A percentile compares a stretch with the other conserved stretches of the same genome.
Conservation (phyloP, 2,329 filamentous ascomycete species). For the Clonostachys rhizophaga region DNA sequence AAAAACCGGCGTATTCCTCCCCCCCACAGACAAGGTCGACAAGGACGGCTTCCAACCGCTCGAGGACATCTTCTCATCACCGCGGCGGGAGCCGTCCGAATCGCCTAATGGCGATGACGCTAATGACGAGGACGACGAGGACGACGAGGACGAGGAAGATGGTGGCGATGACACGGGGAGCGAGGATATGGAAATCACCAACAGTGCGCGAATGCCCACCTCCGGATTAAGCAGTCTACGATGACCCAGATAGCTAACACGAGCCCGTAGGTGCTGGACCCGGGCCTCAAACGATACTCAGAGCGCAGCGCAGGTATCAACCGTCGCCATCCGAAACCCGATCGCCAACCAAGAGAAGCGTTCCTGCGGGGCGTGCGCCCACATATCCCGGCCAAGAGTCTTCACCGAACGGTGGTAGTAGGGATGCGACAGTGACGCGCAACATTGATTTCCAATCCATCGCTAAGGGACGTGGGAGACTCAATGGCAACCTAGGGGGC, state of each 20-base stretch:
- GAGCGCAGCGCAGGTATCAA: slow-evolving; percentile 43
- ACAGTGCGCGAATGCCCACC: slow-evolving; percentile 28
- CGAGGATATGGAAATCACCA: slow-evolving; percentile 49
- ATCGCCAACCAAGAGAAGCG: slow-evolving; percentile 60
- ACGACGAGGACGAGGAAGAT: background rate
- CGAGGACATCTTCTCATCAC: slow-evolving; percentile 85
- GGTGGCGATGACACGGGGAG: slow-evolving; percentile 21
- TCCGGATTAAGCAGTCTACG: background rate
- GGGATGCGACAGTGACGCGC: slow-evolving; percentile 40
- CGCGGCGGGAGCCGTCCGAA: slow-evolving; percentile 53
- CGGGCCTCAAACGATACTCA: slow-evolving; percentile 48
- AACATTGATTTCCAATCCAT: slow-evolving; percentile 44
- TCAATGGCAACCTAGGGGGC: slow-evolving; percentile 14
- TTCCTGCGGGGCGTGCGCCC: slow-evolving; percentile 57
- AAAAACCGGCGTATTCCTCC: slow-evolving; percentile 82
- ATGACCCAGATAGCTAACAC: background rate
- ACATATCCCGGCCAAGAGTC: slow-evolving; percentile 34
- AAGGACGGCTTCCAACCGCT: slow-evolving; percentile 89
- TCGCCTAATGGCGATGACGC: slow-evolving; percentile 13
- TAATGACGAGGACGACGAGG: slow-evolving; percentile 1
- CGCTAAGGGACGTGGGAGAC: background rate
- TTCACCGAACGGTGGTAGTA: slow-evolving; percentile 35
- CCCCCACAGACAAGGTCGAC: slow-evolving; percentile 76
- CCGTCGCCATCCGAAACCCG: slow-evolving; percentile 40
- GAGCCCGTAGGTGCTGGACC: slow-evolving; percentile 38